Evolutionary conservation across 129 eudicot genomes (phyloP).

Genomic region (Flaveria ramosissima): DNA sequence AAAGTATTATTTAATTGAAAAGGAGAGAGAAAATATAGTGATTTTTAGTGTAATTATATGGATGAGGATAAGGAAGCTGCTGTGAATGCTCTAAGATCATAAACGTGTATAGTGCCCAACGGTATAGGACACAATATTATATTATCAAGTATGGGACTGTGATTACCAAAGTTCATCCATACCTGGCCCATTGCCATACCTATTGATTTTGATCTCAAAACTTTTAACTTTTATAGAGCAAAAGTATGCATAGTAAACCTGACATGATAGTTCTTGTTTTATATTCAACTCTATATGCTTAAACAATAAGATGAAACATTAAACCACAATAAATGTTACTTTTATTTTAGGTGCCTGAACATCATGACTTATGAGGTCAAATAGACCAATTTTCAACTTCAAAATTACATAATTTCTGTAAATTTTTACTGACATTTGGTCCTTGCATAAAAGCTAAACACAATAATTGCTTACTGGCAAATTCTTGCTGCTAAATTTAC

Average conservation of each 20-base stretch:
- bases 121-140: not conserved
- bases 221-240: not conserved
- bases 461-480: not conserved
- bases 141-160: not conserved
- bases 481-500: not conserved
- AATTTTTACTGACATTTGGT: not conserved
- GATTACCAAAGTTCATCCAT: not conserved
- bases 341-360: constrained; percentile 11
- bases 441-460: not conserved
- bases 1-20: too few relatives aligned
- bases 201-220: not conserved
- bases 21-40: too few relatives aligned
- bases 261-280: not conserved
- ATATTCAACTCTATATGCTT: constrained; percentile 2
- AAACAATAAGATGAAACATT: not conserved
- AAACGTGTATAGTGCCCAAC: not conserved
- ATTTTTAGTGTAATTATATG: too few relatives aligned
- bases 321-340: not conserved
- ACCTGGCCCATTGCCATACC: not conserved
- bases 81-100: too few relatives aligned
- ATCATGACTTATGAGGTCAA: constrained; percentile 7
- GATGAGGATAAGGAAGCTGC: too few relatives aligned
- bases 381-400: constrained; percentile 1
- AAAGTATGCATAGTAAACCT: not conserved
- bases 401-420: not conserved